Evolutionary conservation across 331 rosid species (phyloP), one percentile per base, ranked within the genome.

Genomic region (Pyrus hybrid): DNA sequence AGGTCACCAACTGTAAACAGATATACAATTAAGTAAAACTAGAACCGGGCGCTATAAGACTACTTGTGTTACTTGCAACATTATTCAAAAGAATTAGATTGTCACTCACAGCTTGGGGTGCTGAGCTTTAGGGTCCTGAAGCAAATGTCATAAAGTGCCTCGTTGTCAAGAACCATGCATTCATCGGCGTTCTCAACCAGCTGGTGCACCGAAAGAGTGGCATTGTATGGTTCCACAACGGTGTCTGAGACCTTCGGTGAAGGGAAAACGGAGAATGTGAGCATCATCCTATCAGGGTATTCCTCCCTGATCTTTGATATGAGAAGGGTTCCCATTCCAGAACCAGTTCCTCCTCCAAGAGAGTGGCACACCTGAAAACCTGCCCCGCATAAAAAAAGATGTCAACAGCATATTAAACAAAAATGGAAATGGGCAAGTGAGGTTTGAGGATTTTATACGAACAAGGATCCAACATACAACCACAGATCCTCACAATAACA

Each of bases 311-410:
- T 87, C 89, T 91, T 91, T 4, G 97, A 89, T 72, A 91, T 91
- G 63, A 91, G 83, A n/a, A 91, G 80, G 51, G 97, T 91, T 73
- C 94, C 94, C 97, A 91, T 89, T 68, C 97, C 97, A 37, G 97
- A 91, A 61, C 94, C 97, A 0, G 97, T 91, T 43, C 97, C 97
- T 78, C 97, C 97, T 76, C 97, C 97, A 54, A 91, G 92, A 3
- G 97, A 89, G 82, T 91, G 97, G 70, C 97, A 91, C 72, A 91
- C 97, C 86, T 91, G 97, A 72, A 91, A 91, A 81, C 97, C 97
- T 91, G 86, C 9, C 47, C 58, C 76, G 11, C 72, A 79, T 17
- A 29, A 41, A 71, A 45, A 28, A 62, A 23, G 8, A 17, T 47
- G 53, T 73, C 6, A 58, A 73, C 63, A 64, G 61, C 28, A 65